A percentile compares a stretch with the other conserved stretches of the same genome.
phyloP scores from a whole-genome alignment of 2,329 filamentous ascomycete species.

The Aspergillus sp. region DNA sequence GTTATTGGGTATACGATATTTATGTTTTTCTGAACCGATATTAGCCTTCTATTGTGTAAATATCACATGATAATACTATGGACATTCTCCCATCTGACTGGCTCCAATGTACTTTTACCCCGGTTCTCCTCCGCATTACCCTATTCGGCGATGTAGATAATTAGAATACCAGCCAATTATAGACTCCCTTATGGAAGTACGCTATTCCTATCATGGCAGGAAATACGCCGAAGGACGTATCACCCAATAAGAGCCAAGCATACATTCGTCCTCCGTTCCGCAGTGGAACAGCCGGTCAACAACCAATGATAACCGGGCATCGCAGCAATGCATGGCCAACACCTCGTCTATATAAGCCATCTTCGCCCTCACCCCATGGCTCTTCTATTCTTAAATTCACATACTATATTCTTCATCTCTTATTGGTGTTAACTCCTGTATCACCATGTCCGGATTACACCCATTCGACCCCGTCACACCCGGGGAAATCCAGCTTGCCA shows the following conservation, averaged over 20 bases:
- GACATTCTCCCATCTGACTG: too few species aligned
- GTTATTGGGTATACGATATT: slow-evolving; percentile 5
- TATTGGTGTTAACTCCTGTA: not conserved
- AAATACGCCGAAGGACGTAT: slow-evolving; percentile 9
- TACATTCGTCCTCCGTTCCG: not conserved
- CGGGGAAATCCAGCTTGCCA: slow-evolving; percentile 34
- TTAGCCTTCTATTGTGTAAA: not conserved
- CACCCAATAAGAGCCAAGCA: slow-evolving; percentile 7
- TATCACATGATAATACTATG: too few species aligned
- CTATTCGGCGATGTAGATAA: not conserved
- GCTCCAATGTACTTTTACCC: too few species aligned
- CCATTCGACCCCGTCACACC: slow-evolving; percentile 37
- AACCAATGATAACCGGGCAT: not conserved
- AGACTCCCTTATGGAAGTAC: not conserved
- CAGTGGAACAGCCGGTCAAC: not conserved
- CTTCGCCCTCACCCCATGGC: not conserved
- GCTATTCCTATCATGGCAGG: slow-evolving; percentile 1
- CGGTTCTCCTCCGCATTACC: not conserved
- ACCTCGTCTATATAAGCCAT: not conserved
- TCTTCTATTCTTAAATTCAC: not conserved
- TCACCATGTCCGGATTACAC: slow-evolving; percentile 23
- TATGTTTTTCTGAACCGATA: not conserved
- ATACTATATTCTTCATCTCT: not conserved
- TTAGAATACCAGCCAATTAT: not conserved
- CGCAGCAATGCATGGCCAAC: not conserved